These are phyloP conservation scores for Talaromyces rugulosus DNA, from an alignment of 2,329 filamentous ascomycete species.

Conservation along the genomic window DNA sequence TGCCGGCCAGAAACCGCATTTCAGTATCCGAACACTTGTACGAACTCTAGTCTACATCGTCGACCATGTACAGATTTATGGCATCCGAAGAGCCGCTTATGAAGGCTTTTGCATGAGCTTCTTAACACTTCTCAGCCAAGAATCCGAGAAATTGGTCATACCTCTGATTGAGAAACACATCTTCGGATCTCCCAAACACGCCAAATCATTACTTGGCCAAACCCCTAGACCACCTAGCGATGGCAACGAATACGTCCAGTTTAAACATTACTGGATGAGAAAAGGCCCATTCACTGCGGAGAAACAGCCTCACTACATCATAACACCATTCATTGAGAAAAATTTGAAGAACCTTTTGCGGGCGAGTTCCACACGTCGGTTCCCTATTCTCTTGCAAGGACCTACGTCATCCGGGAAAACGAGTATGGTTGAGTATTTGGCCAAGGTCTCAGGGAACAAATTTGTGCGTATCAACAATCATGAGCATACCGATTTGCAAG, in stretches of 20 bases:
- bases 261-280: conserved; percentile 87
- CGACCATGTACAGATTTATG: conserved; percentile 78
- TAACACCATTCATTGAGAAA: conserved; percentile 89
- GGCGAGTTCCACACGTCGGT: conserved; percentile 84
- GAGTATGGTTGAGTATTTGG: conserved; percentile 98
- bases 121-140: conserved; percentile 76
- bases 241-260: conserved; percentile 72
- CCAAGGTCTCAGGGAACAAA: conserved; percentile 93
- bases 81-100: conserved; percentile 77
- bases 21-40: conserved; percentile 90
- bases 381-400: conserved; percentile 91
- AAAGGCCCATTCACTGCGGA: conserved; percentile 65
- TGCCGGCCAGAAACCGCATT: conserved; percentile 92
- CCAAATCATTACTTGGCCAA: conserved; percentile 70
- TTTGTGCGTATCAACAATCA: conserved; percentile 99
- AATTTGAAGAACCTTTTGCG: conserved; percentile 93
- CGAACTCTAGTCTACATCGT: conserved; percentile 83
- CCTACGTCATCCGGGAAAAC: conserved; percentile 98
- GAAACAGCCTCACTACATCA: conserved; percentile 85
- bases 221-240: conserved; percentile 73
- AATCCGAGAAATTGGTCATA: conserved; percentile 73
- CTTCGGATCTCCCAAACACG: conserved; percentile 64
- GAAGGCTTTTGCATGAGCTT: conserved; percentile 99
- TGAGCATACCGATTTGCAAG: conserved; percentile 96
- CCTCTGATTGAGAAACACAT: conserved; percentile 79